A percentile compares a stretch with the other conserved stretches of the same genome.
Conservation (phyloP, 2,329 filamentous ascomycete genomes). For the Fusarium nodosum region DNA sequence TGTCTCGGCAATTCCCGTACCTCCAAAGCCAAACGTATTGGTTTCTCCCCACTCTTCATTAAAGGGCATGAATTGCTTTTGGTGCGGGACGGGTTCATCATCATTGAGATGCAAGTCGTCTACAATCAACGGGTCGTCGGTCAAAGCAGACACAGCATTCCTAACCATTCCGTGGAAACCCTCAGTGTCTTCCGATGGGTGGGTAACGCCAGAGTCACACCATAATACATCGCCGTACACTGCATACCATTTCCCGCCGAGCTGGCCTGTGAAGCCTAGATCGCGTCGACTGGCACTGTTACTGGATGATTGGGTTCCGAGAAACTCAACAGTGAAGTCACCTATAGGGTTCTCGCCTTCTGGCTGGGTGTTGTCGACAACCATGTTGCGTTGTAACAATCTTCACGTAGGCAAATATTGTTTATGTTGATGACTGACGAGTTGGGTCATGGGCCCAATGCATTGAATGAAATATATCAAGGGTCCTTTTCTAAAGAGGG, state of each 20-base stretch:
- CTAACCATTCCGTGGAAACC: slow-evolving; percentile 59
- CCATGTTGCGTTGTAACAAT: not conserved
- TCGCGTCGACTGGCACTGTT: slow-evolving; percentile 58
- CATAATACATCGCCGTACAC: slow-evolving; percentile 55
- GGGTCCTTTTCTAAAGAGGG: not conserved
- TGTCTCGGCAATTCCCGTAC: slow-evolving; percentile 57
- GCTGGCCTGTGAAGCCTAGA: slow-evolving; percentile 55
- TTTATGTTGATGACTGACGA: no score
- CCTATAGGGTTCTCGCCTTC: slow-evolving; percentile 55
- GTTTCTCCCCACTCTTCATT: slow-evolving; percentile 56
- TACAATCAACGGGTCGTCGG: slow-evolving; percentile 54
- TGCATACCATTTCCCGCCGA: slow-evolving; percentile 57
- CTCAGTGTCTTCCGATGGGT: slow-evolving; percentile 48
- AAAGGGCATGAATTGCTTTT: slow-evolving; percentile 56
- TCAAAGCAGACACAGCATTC: slow-evolving; percentile 54
- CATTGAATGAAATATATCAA: not conserved
- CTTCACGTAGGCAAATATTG: fast-evolving
- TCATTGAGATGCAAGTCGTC: slow-evolving; percentile 55
- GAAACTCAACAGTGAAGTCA: slow-evolving; percentile 46
- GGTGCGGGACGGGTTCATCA: slow-evolving; percentile 50
- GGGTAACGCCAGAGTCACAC: slow-evolving; percentile 52
- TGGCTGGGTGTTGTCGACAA: slow-evolving; percentile 56
- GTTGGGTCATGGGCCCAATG: no score
- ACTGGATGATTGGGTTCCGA: slow-evolving; percentile 55
- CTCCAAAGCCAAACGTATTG: slow-evolving; percentile 55